These are phyloP conservation scores for Russula dissimulans DNA, from an alignment of 768 basidiomycete genomes.

Conservation along the genomic window DNA sequence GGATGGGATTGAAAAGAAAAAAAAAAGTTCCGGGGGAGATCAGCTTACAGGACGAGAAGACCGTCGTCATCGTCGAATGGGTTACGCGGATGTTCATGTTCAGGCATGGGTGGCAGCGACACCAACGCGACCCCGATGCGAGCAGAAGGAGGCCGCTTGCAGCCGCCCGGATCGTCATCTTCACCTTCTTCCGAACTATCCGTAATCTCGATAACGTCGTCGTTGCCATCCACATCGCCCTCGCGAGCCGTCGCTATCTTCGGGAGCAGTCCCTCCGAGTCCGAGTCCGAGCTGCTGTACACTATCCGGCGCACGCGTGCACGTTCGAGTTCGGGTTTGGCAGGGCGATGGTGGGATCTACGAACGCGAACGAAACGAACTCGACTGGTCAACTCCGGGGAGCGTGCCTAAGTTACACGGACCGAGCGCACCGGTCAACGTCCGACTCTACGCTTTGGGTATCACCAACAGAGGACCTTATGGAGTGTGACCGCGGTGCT, in stretches of 20 bases:
- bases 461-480: not conserved
- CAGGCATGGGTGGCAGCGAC: not conserved
- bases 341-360: not conserved
- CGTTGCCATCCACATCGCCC: not conserved
- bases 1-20: not conserved
- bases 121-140: not conserved
- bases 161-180: not conserved
- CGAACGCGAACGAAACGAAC: not conserved
- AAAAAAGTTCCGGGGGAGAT: not conserved
- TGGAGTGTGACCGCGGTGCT: not conserved
- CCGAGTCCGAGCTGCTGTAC: conserved; percentile 7
- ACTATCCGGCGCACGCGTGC: conserved; percentile 6
- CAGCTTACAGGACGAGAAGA: conserved; percentile 4
- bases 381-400: not conserved
- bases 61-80: not conserved
- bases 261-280: not conserved
- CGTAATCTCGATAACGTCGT: conserved; percentile 7
- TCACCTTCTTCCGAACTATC: conserved; percentile 11
- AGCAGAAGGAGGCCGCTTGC: not conserved
- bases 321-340: not conserved
- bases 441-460: not conserved
- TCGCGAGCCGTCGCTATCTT: not conserved
- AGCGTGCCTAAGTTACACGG: not conserved
- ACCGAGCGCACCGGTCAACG: not conserved
- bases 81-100: not conserved